Evolutionary conservation across 495 filamentous ascomycete species (phyloP).

Genomic region (Trypethelium eluteriae): DNA sequence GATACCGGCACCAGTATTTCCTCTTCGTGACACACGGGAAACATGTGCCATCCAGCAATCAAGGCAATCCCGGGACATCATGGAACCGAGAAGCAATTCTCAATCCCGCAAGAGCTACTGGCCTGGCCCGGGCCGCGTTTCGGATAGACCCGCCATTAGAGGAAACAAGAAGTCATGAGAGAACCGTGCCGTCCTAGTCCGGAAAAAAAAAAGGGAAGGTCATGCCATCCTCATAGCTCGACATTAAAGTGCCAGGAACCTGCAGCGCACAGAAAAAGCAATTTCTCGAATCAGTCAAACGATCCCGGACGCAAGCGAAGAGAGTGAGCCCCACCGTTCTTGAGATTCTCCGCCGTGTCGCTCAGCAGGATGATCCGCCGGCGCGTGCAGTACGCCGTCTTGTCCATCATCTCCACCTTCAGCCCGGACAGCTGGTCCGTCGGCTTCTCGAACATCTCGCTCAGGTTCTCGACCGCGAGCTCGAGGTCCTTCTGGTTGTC

Average conservation of each 20-base stretch:
- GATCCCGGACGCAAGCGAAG: neutral
- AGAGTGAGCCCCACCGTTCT: constrained; percentile 56
- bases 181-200: too few relatives aligned
- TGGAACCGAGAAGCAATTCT: too few relatives aligned
- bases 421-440: constrained; percentile 71
- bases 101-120: too few relatives aligned
- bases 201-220: too few relatives aligned
- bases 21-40: too few relatives aligned
- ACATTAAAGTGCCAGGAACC: constrained; percentile 38
- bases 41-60: too few relatives aligned
- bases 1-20: too few relatives aligned
- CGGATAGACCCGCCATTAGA: too few relatives aligned
- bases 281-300: constrained; percentile 1
- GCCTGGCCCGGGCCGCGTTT: too few relatives aligned
- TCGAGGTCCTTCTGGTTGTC: constrained; percentile 98
- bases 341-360: constrained; percentile 85
- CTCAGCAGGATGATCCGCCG: constrained; percentile 79
- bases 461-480: constrained; percentile 88
- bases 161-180: too few relatives aligned
- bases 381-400: constrained; percentile 92
- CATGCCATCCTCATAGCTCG: constrained; percentile 13
- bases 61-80: too few relatives aligned
- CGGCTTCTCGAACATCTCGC: constrained; percentile 96
- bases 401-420: constrained; percentile 97
- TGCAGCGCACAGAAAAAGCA: constrained; percentile 13